Conservation (phyloP, 192 early-diverging fungal species). For the Obelidium mucronatum region DNA sequence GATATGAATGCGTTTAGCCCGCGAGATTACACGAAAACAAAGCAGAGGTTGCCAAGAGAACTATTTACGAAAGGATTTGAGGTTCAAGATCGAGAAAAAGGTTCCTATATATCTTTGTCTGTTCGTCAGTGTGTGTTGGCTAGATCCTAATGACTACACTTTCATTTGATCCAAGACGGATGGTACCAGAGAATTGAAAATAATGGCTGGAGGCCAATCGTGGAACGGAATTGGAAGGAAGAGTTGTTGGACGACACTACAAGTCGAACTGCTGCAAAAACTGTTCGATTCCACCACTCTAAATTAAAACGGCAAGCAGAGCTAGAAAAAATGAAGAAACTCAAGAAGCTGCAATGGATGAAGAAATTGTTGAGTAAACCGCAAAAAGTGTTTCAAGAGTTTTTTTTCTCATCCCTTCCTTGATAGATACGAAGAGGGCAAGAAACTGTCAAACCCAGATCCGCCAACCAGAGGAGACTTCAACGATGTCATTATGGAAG, state of each 20-base stretch:
- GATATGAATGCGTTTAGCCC: slow-evolving; percentile 70
- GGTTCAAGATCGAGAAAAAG: neutral
- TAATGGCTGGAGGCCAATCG: slow-evolving; percentile 68
- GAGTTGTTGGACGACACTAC: slow-evolving; percentile 23
- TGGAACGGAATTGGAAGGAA: slow-evolving; percentile 45
- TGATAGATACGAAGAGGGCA: slow-evolving; percentile 41
- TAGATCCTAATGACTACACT: neutral
- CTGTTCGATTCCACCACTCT: slow-evolving; percentile 53
- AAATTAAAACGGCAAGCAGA: slow-evolving; percentile 56
- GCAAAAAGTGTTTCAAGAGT: too few species aligned
- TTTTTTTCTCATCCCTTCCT: slow-evolving; percentile 2
- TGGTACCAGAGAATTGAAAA: slow-evolving; percentile 67
- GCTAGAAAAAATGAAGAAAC: slow-evolving; percentile 42
- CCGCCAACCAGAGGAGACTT: neutral
- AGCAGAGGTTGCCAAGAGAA: slow-evolving; percentile 47
- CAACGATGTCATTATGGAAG: neutral
- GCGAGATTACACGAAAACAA: slow-evolving; percentile 61
- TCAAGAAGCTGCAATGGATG: slow-evolving; percentile 62
- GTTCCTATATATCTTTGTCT: too few species aligned
- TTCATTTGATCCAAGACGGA: slow-evolving; percentile 29
- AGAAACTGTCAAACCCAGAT: neutral
- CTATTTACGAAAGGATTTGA: slow-evolving; percentile 50
- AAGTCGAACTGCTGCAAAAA: slow-evolving; percentile 22
- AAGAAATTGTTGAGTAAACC: slow-evolving; percentile 58
- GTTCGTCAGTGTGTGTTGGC: neutral